Conservation (phyloP, 1,284 basidiomycete species). For the Kwoniella shivajii region DNA sequence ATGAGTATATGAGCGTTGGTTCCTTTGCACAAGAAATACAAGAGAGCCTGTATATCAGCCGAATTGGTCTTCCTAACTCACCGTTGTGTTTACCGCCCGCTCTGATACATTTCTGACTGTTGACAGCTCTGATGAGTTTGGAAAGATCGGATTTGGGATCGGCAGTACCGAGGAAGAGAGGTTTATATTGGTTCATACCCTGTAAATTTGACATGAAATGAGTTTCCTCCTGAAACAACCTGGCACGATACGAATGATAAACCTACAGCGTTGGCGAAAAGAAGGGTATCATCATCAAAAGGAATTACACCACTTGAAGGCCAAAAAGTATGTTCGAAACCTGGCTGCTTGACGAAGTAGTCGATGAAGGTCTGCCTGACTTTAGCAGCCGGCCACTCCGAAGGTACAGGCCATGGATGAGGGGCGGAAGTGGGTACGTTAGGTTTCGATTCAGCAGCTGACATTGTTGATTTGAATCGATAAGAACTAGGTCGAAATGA, state of each 20-base stretch:
- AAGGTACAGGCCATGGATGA: conserved; percentile 49
- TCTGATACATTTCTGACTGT: conserved; percentile 96
- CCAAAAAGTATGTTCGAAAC: conserved; percentile 78
- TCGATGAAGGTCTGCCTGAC: conserved; percentile 75
- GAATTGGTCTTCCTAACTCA: conserved; percentile 42
- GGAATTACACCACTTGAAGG: conserved; percentile 93
- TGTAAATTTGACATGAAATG: conserved; percentile 16
- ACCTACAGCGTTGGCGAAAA: conserved; percentile 88
- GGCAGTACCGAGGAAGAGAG: conserved; percentile 93
- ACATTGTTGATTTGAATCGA: conserved; percentile 3
- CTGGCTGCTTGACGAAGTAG: conserved; percentile 69
- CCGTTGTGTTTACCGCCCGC: conserved; percentile 99
- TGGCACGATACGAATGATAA: background rate
- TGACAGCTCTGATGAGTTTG: conserved; percentile 89
- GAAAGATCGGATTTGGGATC: conserved; percentile 88
- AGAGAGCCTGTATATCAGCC: background rate
- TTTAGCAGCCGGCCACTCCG: conserved; percentile 68
- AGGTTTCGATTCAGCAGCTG: conserved; percentile 34
- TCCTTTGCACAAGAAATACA: no score
- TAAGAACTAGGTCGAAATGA: background rate
- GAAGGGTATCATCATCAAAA: conserved; percentile 93
- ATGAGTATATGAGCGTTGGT: no score
- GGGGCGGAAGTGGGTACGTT: conserved; percentile 44
- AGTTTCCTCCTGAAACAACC: background rate
- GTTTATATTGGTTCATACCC: conserved; percentile 98